Conservation (phyloP, 208 protist genomes). For the Wallacemonas sp. region DNA sequence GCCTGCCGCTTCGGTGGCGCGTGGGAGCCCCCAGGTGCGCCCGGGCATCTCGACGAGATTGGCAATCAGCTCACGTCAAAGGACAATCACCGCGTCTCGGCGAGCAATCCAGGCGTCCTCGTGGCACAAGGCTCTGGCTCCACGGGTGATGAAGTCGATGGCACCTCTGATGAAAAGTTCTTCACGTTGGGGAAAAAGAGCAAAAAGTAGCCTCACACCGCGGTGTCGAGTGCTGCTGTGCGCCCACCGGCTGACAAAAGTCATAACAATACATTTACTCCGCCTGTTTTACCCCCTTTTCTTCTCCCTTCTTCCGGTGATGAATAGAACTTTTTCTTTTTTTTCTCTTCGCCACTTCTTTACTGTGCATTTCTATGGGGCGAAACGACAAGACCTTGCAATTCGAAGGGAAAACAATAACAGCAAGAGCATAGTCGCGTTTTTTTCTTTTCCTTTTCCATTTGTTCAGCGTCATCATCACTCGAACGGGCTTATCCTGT, state of each 20-base stretch:
- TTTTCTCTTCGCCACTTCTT: neutral
- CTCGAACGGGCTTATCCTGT: no score
- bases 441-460: no score
- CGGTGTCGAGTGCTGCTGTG: no score
- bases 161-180: conserved; percentile 5
- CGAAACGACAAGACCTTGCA: neutral
- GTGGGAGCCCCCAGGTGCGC: conserved; percentile 36
- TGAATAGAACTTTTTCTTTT: no score
- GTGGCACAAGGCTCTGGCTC: no score
- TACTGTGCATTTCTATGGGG: neutral
- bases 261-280: no score
- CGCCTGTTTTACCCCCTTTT: neutral
- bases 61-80: conserved; percentile 34
- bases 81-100: neutral
- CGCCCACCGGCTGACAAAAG: no score
- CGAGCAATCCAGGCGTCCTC: no score
- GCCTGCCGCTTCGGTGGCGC: conserved; percentile 32
- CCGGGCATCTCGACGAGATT: conserved; percentile 32
- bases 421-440: no score
- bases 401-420: no score
- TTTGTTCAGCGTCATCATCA: no score
- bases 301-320: neutral
- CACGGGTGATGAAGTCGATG: neutral
- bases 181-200: neutral
- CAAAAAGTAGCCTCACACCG: no score